Conservation (phyloP, 2,329 filamentous ascomycete species). For the Amauroascus verrucosus region DNA sequence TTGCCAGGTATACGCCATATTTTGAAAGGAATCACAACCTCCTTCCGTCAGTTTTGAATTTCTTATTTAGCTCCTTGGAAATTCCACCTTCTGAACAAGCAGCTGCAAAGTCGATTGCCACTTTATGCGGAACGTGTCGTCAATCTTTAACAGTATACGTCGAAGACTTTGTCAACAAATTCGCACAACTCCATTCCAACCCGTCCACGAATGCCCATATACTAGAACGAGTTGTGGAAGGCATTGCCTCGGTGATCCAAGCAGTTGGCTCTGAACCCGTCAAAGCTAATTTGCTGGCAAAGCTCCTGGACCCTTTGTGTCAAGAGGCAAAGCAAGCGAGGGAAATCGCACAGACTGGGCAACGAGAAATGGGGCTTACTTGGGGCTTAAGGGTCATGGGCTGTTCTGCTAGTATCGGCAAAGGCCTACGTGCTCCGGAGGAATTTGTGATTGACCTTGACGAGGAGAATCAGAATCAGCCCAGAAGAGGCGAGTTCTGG, state of each 20-base stretch:
- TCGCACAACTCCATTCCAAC: constrained; percentile 32
- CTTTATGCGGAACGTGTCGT: constrained; percentile 37
- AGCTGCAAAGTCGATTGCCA: constrained; percentile 36
- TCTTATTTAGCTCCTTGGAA: constrained; percentile 37
- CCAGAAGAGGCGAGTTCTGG: constrained; percentile 32
- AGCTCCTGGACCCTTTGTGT: constrained; percentile 31
- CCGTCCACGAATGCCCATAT: constrained; percentile 29
- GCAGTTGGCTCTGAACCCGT: constrained; percentile 31
- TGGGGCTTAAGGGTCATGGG: constrained; percentile 30
- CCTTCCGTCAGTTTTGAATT: constrained; percentile 34
- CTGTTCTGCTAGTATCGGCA: constrained; percentile 35
- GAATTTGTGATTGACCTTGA: constrained; percentile 30
- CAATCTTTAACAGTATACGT: constrained; percentile 33
- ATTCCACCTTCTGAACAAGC: constrained; percentile 32
- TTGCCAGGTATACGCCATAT: constrained; percentile 36
- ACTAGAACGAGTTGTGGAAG: constrained; percentile 36
- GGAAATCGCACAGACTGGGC: constrained; percentile 24
- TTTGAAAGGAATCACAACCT: constrained; percentile 35
- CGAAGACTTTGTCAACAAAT: constrained; percentile 35
- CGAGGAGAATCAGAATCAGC: constrained; percentile 18
- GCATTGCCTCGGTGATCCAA: constrained; percentile 38
- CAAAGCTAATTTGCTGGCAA: constrained; percentile 32
- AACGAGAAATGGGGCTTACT: constrained; percentile 27
- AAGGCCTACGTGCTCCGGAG: constrained; percentile 30
- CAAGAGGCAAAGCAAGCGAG: constrained; percentile 27